Evolutionary conservation across 495 filamentous ascomycete species (phyloP), one percentile per base, ranked within the genome.

Genomic region (Glonium stellatum): DNA sequence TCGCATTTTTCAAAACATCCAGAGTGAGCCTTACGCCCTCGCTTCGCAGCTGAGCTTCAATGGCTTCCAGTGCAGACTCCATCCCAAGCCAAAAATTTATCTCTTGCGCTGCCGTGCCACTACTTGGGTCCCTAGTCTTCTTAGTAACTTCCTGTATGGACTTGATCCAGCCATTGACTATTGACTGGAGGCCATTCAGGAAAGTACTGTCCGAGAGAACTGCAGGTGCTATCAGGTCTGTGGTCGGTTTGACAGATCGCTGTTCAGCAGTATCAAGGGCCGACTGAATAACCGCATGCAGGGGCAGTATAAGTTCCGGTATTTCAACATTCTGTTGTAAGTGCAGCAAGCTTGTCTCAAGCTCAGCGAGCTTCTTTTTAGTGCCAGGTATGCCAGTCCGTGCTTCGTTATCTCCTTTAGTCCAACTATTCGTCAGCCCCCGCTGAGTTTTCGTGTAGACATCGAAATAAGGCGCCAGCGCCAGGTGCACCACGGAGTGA

Each of bases 21-120:
- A 99, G 82, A 0, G 95, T 97, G 65, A 99, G 78, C 68, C 80
- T 81, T 22, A 99, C 92, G 23, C 93, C 93, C 50, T 95, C 89
- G 62, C 90, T 88, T 53, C 85, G 79, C 39, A 97, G 77, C 69
- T 97, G 92, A 34, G 79, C 81, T 71, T 96, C 92, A 60, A 99
- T 95, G 12, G 84, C 84, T 65, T 96, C 92, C 47, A 99, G 72
- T 1, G 89, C 87, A 44, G 84, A 86, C 70, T 99, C 93, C 86
- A 97, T 95, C 1, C 89, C 90, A 42, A 97, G 73, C 93, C 93
- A 99, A 67, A 97, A 99, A 68, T 96, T 96, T 67, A 97, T 95
- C 70, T 99, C 93, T 70, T 97, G 95, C 19, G 87, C 89, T 11
- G 93, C 95, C 35, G 89, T 93, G 6, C 90, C 90, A 48, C 87